Evolutionary conservation across 2,329 filamentous ascomycete genomes (phyloP).

Genomic region (Phaeomoniella chlamydospora): DNA sequence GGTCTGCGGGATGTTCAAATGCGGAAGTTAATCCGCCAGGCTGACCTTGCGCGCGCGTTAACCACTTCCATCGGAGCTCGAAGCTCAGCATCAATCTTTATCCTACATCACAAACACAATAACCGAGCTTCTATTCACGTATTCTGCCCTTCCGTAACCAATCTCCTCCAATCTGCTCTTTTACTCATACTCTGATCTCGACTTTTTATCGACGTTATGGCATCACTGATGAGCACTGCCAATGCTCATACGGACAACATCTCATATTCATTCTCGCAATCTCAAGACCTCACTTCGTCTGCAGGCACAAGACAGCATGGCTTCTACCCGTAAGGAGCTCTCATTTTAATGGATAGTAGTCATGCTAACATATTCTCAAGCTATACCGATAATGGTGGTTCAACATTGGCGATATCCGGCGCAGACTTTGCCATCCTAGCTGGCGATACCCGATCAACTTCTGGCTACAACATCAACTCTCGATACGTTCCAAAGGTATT

Average conservation of each 20-base stretch:
- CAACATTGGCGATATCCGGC: constrained; percentile 86
- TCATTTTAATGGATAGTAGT: background rate
- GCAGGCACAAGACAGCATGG: constrained; percentile 52
- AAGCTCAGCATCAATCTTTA: too few relatives aligned
- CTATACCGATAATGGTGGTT: constrained; percentile 96
- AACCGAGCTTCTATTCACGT: too few relatives aligned
- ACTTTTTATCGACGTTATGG: too few relatives aligned
- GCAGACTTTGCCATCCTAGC: constrained; percentile 92
- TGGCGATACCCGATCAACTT: constrained; percentile 89
- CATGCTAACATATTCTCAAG: constrained; percentile 12
- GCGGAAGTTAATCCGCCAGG: too few relatives aligned
- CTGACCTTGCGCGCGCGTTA: too few relatives aligned
- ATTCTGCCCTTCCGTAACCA: too few relatives aligned
- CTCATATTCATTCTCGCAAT: constrained; percentile 45
- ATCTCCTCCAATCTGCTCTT: too few relatives aligned
- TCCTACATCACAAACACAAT: too few relatives aligned
- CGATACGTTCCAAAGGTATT: constrained; percentile 92
- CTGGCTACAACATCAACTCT: constrained; percentile 98
- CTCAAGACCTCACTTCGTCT: constrained; percentile 27
- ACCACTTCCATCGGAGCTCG: too few relatives aligned
- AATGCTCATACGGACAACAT: constrained; percentile 36
- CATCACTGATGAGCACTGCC: constrained; percentile 34
- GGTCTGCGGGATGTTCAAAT: too few relatives aligned
- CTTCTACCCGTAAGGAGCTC: constrained; percentile 69
- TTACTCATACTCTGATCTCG: too few relatives aligned